Evolutionary conservation across 129 eudicot species (phyloP).

Genomic region (Pseudognaphalium luteoalbum): DNA sequence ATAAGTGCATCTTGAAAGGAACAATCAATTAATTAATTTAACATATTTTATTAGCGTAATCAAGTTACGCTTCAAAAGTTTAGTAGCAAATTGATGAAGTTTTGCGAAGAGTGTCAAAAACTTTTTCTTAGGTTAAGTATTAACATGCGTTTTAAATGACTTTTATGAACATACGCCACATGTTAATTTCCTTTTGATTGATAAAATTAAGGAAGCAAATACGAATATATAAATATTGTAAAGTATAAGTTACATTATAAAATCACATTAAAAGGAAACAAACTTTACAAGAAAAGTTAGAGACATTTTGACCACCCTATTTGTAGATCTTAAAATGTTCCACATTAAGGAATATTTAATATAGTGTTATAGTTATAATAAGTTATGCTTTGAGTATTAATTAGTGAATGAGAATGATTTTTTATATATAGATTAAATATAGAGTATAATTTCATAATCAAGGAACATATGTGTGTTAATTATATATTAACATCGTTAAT

Average conservation of each 20-base stretch:
- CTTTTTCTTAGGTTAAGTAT: too few species aligned
- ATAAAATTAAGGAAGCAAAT: conserved; percentile 12
- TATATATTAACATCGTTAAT: too few species aligned
- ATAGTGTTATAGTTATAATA: background rate
- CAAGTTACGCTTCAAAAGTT: too few species aligned
- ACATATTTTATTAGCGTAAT: too few species aligned
- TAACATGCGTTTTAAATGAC: background rate
- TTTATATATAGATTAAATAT: too few species aligned
- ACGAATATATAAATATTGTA: conserved; percentile 6
- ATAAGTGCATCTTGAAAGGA: too few species aligned
- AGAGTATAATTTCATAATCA: too few species aligned
- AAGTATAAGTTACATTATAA: conserved; percentile 20
- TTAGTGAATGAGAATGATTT: background rate
- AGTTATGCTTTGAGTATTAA: background rate
- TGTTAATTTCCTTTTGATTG: conserved; percentile 11
- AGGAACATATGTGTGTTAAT: too few species aligned
- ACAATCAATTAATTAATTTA: too few species aligned
- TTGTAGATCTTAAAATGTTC: conserved; percentile 14
- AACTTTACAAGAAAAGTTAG: conserved; percentile 33
- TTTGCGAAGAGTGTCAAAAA: too few species aligned
- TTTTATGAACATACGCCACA: background rate
- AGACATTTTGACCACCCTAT: background rate
- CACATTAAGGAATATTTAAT: background rate
- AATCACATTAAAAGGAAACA: conserved; percentile 20
- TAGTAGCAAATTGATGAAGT: too few species aligned